Base-by-base conservation (phyloP, 1,139 yeast species). In the Scheffersomyces segobiensis region DNA sequence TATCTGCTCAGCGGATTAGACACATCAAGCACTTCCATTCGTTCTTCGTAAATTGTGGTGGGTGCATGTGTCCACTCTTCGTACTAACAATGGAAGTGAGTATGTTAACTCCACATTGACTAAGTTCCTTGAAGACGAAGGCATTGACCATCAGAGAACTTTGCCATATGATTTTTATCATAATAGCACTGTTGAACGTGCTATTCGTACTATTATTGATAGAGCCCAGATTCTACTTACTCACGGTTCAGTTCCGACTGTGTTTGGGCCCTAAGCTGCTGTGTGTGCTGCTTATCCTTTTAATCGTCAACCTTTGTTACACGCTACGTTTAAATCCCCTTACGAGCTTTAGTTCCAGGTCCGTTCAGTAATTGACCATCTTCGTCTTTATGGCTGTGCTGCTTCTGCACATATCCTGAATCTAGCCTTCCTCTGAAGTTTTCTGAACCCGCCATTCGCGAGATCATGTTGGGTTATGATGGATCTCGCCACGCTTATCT, bases 51-150 rank as follows among this genome's bases (percentile, higher is more conserved):
- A 46, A 17, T 46, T 17, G 48, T 18, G 48, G 48, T 46, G 17
- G 48, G 17, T 46, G 12, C 48, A 17, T 17, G 48, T 46, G 19
- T 8, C 6, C 14, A 26, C 52, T 47, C 18, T 53, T 5, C 17
- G 55, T 1, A 17, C 52, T 47, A 52, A 53, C 48, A 53, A 53
- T 20, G 55, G 55, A 48, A 46, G 52, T 47, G 55, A 20, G 32
- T 53, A 46, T 53, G 12, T 47, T 46, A 49, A 53, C 50, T 21
- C 18, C 3, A 20, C 18, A 49, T 32, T 53, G 21, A 12, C 22
- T 24, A 19, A 2, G 1, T 48, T 53, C 46, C 46, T 48, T n/a
- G 20, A n/a, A 18, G 19, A 18, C 3, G 20, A 20, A 8, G 55
- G 55, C 6, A 48, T 53, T 14, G n/a, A 2, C 7, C 39, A 53